phyloP scores from a whole-genome alignment of 1,139 yeast species.

The Fermentozyma sake region DNA sequence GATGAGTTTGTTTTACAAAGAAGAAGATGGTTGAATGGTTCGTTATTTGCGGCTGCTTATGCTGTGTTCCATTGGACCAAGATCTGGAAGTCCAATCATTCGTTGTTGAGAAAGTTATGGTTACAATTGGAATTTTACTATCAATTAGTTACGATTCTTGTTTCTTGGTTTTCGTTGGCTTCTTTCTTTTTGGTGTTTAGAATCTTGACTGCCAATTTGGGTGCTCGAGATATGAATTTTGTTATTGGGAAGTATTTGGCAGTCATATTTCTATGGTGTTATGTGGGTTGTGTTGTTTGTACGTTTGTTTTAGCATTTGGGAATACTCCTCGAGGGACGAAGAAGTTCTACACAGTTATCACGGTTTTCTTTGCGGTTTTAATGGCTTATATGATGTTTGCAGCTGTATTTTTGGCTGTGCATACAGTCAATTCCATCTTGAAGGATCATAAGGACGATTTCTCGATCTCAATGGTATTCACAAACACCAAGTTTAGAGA shows the following conservation, averaged over 20 bases:
- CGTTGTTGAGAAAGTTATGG: conserved; percentile 54
- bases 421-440: conserved; percentile 50
- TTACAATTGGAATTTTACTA: conserved; percentile 69
- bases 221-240: conserved; percentile 40
- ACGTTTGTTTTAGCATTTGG: conserved; percentile 26
- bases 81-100: conserved; percentile 68
- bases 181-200: conserved; percentile 74
- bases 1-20: conserved; percentile 75
- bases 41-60: conserved; percentile 78
- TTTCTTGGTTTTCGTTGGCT: conserved; percentile 78
- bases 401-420: conserved; percentile 80
- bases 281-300: conserved; percentile 20
- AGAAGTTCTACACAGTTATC: conserved; percentile 17
- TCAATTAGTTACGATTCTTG: conserved; percentile 59
- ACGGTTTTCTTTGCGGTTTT: conserved; percentile 21
- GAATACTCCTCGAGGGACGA: conserved; percentile 24
- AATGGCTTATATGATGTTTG: conserved; percentile 39
- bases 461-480: conserved; percentile 46
- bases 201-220: conserved; percentile 53
- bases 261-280: conserved; percentile 20
- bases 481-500: conserved; percentile 72
- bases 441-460: conserved; percentile 36
- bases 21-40: conserved; percentile 83
- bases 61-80: conserved; percentile 68
- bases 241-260: conserved; percentile 20